Evolutionary conservation across 352 stramenopile species (phyloP), one percentile per base, ranked within the genome.

Genomic region (Halophytophthora polymorphica): DNA sequence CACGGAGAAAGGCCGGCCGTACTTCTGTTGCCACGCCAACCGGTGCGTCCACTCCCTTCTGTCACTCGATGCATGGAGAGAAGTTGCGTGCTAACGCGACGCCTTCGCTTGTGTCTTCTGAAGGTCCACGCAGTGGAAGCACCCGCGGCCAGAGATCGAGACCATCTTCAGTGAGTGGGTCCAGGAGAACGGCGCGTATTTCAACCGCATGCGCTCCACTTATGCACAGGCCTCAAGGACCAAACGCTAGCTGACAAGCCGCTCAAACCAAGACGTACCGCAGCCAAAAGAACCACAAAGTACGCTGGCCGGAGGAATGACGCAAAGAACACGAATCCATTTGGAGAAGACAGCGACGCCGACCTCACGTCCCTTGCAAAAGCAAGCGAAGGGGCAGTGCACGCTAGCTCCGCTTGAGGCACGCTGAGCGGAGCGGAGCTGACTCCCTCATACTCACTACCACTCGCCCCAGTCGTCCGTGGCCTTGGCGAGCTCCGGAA

Each of bases 101-200:
- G 28, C 15, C 11, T 22, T 3, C 34, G 34, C 29, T 36, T 17
- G 18, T 37, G 10, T 14, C 8, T 23, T 45, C 15, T 21, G 17
- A 55, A 90, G 83, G 28, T 92, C 84, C 6, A 93, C 84, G 2
- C 82, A 95, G 35, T 95, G 84, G 82, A 93, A 91, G 53, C 84
- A 95, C 33, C 84, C 84, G 13, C 55, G 68, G 11, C 45, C 81
- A 21, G 81, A 91, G 44, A 82, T 91, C 18, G 84, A 94, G 23
- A 58, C 58, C 1, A 75, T 83, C n/a, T 90, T 83, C 58, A 79
- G 54, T n/a, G 75, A 88, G 21, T 92, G 82, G 82, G 51, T 89
- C 8, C 81, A 92, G 33, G 77, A 83, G 46, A 86, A 86, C 33
- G 69, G 66, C 13, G 58, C 56, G 2, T 74, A 60, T 45, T 90